Conservation (phyloP, 768 basidiomycete species). For the Boletus tylopilopsis region DNA sequence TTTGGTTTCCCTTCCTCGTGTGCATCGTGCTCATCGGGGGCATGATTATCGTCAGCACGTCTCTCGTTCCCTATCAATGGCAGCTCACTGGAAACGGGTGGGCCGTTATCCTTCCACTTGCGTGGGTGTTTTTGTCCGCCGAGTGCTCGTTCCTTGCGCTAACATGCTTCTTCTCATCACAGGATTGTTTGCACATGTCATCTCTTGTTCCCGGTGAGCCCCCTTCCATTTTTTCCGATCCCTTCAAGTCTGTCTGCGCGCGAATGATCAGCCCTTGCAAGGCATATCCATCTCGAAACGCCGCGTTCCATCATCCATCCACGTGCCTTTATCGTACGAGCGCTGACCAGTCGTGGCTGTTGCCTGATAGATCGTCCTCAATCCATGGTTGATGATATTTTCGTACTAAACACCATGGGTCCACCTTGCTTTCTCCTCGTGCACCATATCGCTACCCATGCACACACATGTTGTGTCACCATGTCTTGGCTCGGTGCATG, state of each 20-base stretch:
- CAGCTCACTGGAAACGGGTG: conserved; percentile 55
- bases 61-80: conserved; percentile 64
- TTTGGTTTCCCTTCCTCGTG: conserved; percentile 41
- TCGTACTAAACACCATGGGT: conserved; percentile 38
- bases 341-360: conserved; percentile 15
- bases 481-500: background rate
- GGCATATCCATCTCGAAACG: conserved; percentile 19
- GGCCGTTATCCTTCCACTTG: conserved; percentile 76
- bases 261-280: conserved; percentile 12
- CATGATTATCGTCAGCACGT: conserved; percentile 55
- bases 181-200: conserved; percentile 65
- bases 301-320: conserved; percentile 2
- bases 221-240: conserved; percentile 13
- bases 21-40: conserved; percentile 49
- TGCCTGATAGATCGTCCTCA: conserved; percentile 63
- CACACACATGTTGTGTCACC: background rate
- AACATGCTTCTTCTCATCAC: conserved; percentile 6
- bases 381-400: conserved; percentile 89
- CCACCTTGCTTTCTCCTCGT: conserved; percentile 11
- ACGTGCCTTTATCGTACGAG: background rate
- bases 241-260: background rate
- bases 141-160: background rate
- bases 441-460: background rate
- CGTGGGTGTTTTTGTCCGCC: conserved; percentile 39
- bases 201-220: conserved; percentile 69